Conservation (phyloP, 2,329 filamentous ascomycete species). For the Nectriaceae sp. region DNA sequence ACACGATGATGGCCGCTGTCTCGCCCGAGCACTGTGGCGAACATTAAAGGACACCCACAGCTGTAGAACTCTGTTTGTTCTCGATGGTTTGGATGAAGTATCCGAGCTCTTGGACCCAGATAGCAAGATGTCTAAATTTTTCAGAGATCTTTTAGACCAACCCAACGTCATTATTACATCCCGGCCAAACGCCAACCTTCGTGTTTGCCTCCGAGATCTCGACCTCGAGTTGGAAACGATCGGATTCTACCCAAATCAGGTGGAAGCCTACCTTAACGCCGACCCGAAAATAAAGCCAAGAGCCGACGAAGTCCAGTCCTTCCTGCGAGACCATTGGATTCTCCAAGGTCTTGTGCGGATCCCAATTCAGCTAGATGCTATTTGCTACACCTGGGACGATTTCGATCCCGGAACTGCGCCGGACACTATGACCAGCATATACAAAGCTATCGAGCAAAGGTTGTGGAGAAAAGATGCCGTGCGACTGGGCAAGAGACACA, state of each 20-base stretch:
- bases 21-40: conserved; percentile 16
- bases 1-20: conserved; percentile 3
- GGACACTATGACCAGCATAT: conserved; percentile 40
- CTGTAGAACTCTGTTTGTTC: conserved; percentile 38
- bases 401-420: conserved; percentile 7
- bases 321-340: conserved; percentile 33
- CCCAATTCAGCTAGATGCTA: conserved; percentile 46
- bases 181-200: conserved; percentile 31
- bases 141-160: conserved; percentile 30
- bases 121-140: conserved; percentile 19
- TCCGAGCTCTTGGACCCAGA: conserved; percentile 16
- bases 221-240: conserved; percentile 42
- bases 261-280: conserved; percentile 32
- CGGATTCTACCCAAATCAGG: conserved; percentile 40
- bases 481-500: conserved; percentile 25
- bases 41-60: conserved; percentile 1
- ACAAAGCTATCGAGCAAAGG: conserved; percentile 33
- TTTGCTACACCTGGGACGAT: conserved; percentile 41
- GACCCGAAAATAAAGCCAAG: conserved; percentile 1
- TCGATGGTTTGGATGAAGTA: conserved; percentile 48
- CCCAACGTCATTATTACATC: conserved; percentile 43
- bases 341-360: conserved; percentile 42
- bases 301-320: conserved; percentile 29
- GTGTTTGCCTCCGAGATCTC: conserved; percentile 8
- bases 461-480: conserved; percentile 42